These are phyloP conservation scores for Pugionium dolabratum DNA, from an alignment of 345 rosid genomes.

Conservation along the genomic window DNA sequence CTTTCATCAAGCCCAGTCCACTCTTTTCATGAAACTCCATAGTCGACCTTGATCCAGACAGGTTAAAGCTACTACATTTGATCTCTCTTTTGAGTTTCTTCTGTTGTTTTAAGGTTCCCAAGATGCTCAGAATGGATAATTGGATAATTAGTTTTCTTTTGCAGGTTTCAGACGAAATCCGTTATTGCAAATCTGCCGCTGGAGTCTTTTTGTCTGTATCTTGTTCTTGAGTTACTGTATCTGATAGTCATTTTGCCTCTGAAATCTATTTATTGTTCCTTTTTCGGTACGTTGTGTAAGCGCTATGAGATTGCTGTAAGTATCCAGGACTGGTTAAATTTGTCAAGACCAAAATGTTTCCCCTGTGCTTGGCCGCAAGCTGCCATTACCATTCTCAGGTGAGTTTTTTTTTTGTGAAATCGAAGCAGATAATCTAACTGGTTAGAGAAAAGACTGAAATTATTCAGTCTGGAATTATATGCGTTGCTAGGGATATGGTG, in stretches of 20 bases:
- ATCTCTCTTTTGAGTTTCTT: conserved; percentile 17
- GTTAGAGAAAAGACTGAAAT: neutral
- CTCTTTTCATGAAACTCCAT: conserved; percentile 29
- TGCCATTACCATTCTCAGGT: conserved; percentile 76
- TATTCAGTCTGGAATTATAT: neutral
- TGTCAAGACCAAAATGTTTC: conserved; percentile 48
- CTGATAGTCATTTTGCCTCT: neutral
- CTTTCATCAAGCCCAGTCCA: conserved; percentile 19
- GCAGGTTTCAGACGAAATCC: conserved; percentile 26
- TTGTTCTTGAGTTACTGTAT: conserved; percentile 2
- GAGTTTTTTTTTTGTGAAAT: conserved; percentile 11
- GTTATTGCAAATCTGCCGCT: conserved; percentile 5
- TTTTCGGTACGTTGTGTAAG: conserved; percentile 25
- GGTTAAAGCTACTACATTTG: conserved; percentile 17
- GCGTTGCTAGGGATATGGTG: neutral
- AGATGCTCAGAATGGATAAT: neutral
- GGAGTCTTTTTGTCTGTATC: neutral
- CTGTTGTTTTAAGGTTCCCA: neutral
- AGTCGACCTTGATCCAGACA: conserved; percentile 12
- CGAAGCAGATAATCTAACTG: neutral
- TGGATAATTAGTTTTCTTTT: conserved; percentile 11
- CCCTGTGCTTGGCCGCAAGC: conserved; percentile 73
- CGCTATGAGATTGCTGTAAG: conserved; percentile 45
- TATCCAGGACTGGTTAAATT: conserved; percentile 10
- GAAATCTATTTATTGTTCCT: neutral